Conservation (phyloP, 2,329 filamentous ascomycete genomes). For the Canariomyces notabilis region DNA sequence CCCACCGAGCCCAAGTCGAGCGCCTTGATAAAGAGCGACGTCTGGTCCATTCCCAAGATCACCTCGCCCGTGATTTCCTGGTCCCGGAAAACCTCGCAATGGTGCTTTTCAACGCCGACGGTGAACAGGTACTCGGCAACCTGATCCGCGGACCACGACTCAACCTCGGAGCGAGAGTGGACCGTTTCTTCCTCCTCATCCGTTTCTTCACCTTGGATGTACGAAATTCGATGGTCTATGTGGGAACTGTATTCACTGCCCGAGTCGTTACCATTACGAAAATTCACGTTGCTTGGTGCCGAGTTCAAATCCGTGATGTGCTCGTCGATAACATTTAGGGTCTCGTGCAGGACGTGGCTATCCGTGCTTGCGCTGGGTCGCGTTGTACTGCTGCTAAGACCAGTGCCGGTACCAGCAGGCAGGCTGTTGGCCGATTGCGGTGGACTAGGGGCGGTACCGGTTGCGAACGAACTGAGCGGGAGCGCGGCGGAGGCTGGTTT, state of each 20-base stretch:
- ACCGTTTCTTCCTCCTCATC: constrained; percentile 79
- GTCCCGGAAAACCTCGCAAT: constrained; percentile 91
- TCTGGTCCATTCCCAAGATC: constrained; percentile 88
- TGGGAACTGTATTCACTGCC: constrained; percentile 87
- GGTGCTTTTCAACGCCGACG: constrained; percentile 76
- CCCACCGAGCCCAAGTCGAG: constrained; percentile 92
- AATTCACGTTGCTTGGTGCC: constrained; percentile 49
- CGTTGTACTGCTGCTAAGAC: constrained; percentile 28
- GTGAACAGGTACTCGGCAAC: constrained; percentile 88
- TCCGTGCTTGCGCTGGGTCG: constrained; percentile 46
- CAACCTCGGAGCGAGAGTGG: constrained; percentile 69
- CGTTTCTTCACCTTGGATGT: constrained; percentile 90
- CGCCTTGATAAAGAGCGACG: constrained; percentile 89
- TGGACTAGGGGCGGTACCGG: constrained; percentile 25
- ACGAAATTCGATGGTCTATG: constrained; percentile 71
- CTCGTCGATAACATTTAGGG: constrained; percentile 26
- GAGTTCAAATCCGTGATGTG: constrained; percentile 30
- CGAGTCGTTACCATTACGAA: constrained; percentile 64
- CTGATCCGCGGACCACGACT: constrained; percentile 71
- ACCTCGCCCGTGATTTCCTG: constrained; percentile 96
- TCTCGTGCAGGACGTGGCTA: constrained; percentile 32
- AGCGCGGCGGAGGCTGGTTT: constrained; percentile 36
- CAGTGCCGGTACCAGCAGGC: constrained; percentile 21
- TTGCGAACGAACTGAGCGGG: constrained; percentile 36
- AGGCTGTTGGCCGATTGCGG: constrained; percentile 27